Evolutionary conservation across 257 asterid species (phyloP), one percentile per base, ranked within the genome.

Genomic region (Marsdenia floribunda): DNA sequence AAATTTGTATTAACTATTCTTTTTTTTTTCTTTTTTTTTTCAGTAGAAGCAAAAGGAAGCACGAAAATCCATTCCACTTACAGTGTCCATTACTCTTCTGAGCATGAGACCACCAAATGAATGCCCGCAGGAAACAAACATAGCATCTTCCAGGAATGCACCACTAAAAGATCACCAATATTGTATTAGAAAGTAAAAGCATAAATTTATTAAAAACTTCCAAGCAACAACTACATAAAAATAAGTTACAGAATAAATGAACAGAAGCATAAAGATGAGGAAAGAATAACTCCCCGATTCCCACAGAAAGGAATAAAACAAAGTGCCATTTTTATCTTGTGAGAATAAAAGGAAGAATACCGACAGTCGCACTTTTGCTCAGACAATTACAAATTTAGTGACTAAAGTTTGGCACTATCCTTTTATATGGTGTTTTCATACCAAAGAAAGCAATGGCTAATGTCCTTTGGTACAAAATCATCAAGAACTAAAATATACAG

Each of bases 101-200:
- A 94, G 92, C 96, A 86, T 87, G 65, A 87, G 88, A 78, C 99
- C 98, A 77, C 99, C 99, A 84, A 94, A 94, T 70, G 99, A 94
- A 84, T 94, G 99, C 73, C 99, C 99, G 72, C 99, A 94, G 63
- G 97, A 90, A 80, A 94, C 96, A 72, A 82, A 81, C 92, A 85
- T 83, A 73, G 99, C 98, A 87, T 94, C 99, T 84, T 94, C 99
- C 78, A 94, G 95, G 87, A 88, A 94, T 69, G 90, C 86, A 12
- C 99, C 98, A 61, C 99, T 94, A 88, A 63, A 80, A 73, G 81
- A 80, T 75, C 79, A 86, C 44, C 38, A 33, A 63, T 33, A 37
- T 61, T 33, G 46, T 1, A 35, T 63, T 4, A 63, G 68, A 63
- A 35, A 63, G 46, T 63, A 60, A 29, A 60, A 60, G 37, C 6